Evolutionary conservation across 768 basidiomycete species (phyloP).

Genomic region (Botryobasidium botryosum): DNA sequence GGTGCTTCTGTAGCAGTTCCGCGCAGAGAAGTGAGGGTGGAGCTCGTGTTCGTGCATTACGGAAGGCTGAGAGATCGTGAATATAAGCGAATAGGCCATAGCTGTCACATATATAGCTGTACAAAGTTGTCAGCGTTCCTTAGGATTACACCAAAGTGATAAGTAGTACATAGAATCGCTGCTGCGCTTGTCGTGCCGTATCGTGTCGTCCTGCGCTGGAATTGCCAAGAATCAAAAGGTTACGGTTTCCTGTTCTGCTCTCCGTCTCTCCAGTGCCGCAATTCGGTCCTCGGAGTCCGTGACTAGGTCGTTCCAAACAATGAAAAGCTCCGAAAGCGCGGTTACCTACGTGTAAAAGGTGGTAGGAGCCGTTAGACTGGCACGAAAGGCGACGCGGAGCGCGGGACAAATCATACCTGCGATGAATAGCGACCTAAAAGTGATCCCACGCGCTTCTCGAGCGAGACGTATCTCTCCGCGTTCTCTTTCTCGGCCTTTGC

Average conservation of each 20-base stretch:
- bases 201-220: neutral
- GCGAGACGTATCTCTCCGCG: constrained; percentile 31
- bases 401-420: constrained; percentile 31
- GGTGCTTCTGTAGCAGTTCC: too few species aligned
- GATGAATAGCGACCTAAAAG: constrained; percentile 55
- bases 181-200: too few species aligned
- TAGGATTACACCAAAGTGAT: too few species aligned
- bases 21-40: too few species aligned
- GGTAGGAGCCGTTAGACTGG: neutral
- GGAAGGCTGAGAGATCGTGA: too few species aligned
- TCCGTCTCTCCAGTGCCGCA: constrained; percentile 39
- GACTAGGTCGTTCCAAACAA: constrained; percentile 68
- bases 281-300: constrained; percentile 48
- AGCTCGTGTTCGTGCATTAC: too few species aligned
- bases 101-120: too few species aligned
- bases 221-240: neutral
- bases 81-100: too few species aligned
- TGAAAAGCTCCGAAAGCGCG: constrained; percentile 65
- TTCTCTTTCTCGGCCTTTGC: constrained; percentile 45
- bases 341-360: too few species aligned
- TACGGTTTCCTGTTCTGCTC: constrained; percentile 25
- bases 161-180: too few species aligned
- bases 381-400: neutral
- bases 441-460: constrained; percentile 48
- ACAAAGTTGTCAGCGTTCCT: too few species aligned